Percentiles rank a stretch among this genome's conserved stretches.
phyloP scores from a whole-genome alignment of 2,329 filamentous ascomycete genomes.

The Cladosporium velox region DNA sequence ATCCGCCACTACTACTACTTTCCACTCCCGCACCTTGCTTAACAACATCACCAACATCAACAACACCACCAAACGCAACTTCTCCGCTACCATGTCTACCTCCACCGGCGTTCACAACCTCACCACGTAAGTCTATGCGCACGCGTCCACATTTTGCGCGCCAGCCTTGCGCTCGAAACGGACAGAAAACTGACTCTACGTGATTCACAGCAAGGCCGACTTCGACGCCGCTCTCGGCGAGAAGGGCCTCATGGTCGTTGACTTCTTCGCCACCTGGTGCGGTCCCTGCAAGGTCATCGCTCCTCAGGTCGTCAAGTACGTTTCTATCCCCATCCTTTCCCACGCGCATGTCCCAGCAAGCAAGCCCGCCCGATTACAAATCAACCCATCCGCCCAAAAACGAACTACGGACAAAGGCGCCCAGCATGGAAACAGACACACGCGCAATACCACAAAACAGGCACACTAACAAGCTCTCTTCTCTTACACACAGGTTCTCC shows the following conservation, averaged over 20 bases:
- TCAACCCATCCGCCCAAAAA: not conserved
- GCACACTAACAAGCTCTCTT: slow-evolving; percentile 17
- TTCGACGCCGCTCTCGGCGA: slow-evolving; percentile 58
- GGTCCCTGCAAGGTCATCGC: slow-evolving; percentile 92
- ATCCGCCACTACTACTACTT: slow-evolving; percentile 44
- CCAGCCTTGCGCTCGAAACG: not conserved
- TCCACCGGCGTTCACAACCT: slow-evolving; percentile 53
- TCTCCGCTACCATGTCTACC: slow-evolving; percentile 48
- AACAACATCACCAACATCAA: slow-evolving; percentile 16
- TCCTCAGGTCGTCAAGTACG: slow-evolving; percentile 65
- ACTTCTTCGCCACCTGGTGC: slow-evolving; percentile 90
- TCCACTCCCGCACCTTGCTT: slow-evolving; percentile 23
- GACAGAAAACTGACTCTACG: slow-evolving; percentile 13
- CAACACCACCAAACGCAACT: slow-evolving; percentile 35
- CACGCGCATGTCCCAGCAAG: not conserved
- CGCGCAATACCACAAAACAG: slow-evolving; percentile 5
- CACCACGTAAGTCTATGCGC: slow-evolving; percentile 19
- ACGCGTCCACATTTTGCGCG: not conserved
- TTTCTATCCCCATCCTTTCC: slow-evolving; percentile 14
- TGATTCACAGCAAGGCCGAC: slow-evolving; percentile 54
- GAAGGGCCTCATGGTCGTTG: slow-evolving; percentile 69
- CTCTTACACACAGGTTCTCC: slow-evolving; percentile 54
- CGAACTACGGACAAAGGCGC: not conserved
- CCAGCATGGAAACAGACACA: not conserved
- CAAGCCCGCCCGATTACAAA: slow-evolving; percentile 18